Conservation (phyloP, 805 yeast genomes). For the Metschnikowia dekortorum region DNA sequence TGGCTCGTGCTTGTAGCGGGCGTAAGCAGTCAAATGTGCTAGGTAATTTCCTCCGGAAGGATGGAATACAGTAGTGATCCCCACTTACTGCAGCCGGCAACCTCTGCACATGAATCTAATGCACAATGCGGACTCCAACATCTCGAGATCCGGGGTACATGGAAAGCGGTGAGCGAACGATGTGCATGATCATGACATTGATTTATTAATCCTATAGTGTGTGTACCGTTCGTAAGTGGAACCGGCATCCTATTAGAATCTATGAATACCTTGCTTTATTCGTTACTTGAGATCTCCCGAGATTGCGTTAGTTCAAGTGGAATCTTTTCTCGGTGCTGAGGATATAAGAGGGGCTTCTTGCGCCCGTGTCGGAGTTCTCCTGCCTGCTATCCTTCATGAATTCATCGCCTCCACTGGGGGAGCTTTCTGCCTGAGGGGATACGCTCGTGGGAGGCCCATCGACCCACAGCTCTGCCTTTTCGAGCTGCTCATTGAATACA, state of each 20-base stretch:
- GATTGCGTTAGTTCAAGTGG: background rate
- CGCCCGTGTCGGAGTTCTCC: background rate
- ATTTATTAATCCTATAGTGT: background rate
- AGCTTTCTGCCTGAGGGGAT: background rate
- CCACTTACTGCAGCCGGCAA: background rate
- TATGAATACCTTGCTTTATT: background rate
- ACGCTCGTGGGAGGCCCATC: slow-evolving; percentile 23
- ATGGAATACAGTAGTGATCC: background rate
- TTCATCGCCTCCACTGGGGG: background rate
- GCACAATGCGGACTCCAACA: background rate
- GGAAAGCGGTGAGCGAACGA: background rate
- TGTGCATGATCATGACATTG: background rate
- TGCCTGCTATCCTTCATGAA: background rate
- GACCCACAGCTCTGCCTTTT: slow-evolving; percentile 83
- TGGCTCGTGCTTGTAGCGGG: background rate
- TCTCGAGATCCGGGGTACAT: background rate
- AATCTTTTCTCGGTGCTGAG: background rate
- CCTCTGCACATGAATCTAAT: background rate
- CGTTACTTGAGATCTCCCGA: background rate
- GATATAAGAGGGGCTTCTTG: background rate
- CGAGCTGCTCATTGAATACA: slow-evolving; percentile 81
- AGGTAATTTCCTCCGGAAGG: background rate
- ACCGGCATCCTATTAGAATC: too few relatives aligned
- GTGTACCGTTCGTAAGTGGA: background rate
- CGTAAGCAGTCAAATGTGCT: background rate